Conservation (phyloP, 495 filamentous ascomycete genomes). For the Daldinia grandis region DNA sequence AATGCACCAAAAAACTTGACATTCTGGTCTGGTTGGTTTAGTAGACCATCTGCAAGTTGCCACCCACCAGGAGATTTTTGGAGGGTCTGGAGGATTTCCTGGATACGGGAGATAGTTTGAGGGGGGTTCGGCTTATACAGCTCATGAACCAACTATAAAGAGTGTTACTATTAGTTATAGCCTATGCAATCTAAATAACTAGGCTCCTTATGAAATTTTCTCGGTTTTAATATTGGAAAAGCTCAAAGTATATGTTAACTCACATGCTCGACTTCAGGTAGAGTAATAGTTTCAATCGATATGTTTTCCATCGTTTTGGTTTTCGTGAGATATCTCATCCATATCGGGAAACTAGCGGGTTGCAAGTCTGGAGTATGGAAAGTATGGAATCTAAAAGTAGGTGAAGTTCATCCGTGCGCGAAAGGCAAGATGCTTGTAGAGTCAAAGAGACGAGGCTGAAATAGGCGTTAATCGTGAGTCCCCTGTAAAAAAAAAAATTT, state of each 20-base stretch:
- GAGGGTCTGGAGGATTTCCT: conserved; percentile 77
- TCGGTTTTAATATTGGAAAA: neutral
- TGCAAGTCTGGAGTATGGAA: neutral
- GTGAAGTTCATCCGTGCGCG: neutral
- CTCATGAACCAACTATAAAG: conserved; percentile 63
- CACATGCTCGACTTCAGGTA: conserved; percentile 44
- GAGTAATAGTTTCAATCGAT: conserved; percentile 33
- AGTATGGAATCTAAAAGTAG: neutral
- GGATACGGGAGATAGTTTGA: conserved; percentile 69
- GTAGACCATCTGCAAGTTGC: conserved; percentile 79
- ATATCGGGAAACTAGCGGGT: conserved; percentile 33
- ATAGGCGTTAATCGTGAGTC: neutral
- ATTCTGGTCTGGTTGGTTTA: conserved; percentile 69
- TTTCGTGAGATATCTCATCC: conserved; percentile 29
- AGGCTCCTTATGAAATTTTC: neutral
- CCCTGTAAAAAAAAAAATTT: neutral
- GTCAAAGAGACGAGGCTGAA: neutral
- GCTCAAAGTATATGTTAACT: conserved; percentile 1
- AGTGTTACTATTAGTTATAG: neutral
- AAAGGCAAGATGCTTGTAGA: neutral
- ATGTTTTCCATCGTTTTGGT: conserved; percentile 38
- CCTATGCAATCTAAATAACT: neutral
- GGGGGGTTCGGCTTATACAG: conserved; percentile 76
- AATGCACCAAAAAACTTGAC: conserved; percentile 93
- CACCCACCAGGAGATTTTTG: conserved; percentile 84